Base-by-base conservation (phyloP, 2,329 filamentous ascomycete species). In the Camillea tinctor region DNA sequence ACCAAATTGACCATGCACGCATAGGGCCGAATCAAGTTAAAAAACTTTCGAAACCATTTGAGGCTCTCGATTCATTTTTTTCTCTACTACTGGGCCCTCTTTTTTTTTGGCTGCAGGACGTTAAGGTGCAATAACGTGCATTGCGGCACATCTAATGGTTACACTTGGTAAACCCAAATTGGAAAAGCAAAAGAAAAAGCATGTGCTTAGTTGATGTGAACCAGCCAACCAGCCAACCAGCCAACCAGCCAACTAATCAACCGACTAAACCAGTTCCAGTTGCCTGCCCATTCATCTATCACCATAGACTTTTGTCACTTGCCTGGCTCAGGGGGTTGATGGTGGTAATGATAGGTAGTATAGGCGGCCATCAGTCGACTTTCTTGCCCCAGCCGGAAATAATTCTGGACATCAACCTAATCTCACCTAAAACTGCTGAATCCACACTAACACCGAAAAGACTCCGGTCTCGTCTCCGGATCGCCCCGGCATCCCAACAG, bases 401-500 rank as follows among this genome's bases (percentile, higher is more conserved):
- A 44, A 44, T 17, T 44, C 36, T 44, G 36, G 36, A 44, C 17
- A n/a, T 44, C 36, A 7, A 15, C 17, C 36, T 44, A 44, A 44
- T 30, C 26, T 30, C 26, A 53, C 22, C 53, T 56, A 56, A 56
- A 56, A 50, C 54, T 30, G 54, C 54, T 48, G 54, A 50, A 40
- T 22, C 65, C 65, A 65, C 64, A 67, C 64, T 66, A 60, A 59
- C 54, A 64, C 65, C 65, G 65, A 67, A 57, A 63, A 64, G 60
- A 50, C 65, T 62, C 65, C 65, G 64, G 57, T 44, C 56, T 24
- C 59, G 54, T 56, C 56, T 49, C 61, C 61, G 62, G 57, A 52
- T 60, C 56, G 60, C 51, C 64, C 50, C 58, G 59, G 56, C 54
- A 58, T 21, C 50, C 51, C 53, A 53, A 23, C 50, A 51, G 54